phyloP scores from a whole-genome alignment of 2,329 filamentous ascomycete species.

The Fusarium multiceps region DNA sequence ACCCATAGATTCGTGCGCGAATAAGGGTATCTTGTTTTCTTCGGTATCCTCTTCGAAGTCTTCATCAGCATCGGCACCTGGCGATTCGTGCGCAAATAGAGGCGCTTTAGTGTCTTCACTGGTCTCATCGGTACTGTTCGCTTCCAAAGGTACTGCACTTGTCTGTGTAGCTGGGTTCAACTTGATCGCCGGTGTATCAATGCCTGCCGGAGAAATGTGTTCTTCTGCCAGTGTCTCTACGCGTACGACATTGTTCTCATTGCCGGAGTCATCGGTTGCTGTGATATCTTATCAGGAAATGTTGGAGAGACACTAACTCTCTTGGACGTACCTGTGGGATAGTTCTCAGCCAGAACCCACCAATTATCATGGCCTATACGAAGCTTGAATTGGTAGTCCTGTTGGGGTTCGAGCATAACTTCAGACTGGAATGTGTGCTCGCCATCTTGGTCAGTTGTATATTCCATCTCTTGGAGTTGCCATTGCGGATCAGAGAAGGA shows the following conservation, averaged over 20 bases:
- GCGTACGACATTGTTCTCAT: constrained; percentile 60
- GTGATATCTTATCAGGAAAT: constrained; percentile 5
- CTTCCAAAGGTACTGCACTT: constrained; percentile 1
- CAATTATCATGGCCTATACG: constrained; percentile 73
- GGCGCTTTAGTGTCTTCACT: constrained; percentile 48
- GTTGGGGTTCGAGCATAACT: constrained; percentile 65
- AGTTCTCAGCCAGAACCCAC: constrained; percentile 75
- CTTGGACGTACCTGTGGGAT: constrained; percentile 64
- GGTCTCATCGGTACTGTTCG: constrained; percentile 19
- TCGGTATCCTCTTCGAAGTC: constrained; percentile 47
- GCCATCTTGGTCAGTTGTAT: constrained; percentile 60
- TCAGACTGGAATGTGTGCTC: constrained; percentile 68
- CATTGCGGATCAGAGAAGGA: constrained; percentile 75
- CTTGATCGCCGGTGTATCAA: constrained; percentile 24
- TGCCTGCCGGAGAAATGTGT: constrained; percentile 20
- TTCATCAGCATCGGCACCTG: constrained; percentile 52
- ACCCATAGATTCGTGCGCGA: constrained; percentile 60
- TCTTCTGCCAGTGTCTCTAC: constrained; percentile 34
- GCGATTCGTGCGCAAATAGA: constrained; percentile 60
- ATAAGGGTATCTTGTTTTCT: constrained; percentile 54
- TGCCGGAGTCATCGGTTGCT: constrained; percentile 59
- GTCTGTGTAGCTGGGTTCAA: constrained; percentile 16
- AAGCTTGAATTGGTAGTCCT: constrained; percentile 80
- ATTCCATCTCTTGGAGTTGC: constrained; percentile 74
- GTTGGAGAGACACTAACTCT: not conserved